These are phyloP conservation scores for Cyberlindnera veronae DNA, from an alignment of 805 yeast species.

Conservation along the genomic window DNA sequence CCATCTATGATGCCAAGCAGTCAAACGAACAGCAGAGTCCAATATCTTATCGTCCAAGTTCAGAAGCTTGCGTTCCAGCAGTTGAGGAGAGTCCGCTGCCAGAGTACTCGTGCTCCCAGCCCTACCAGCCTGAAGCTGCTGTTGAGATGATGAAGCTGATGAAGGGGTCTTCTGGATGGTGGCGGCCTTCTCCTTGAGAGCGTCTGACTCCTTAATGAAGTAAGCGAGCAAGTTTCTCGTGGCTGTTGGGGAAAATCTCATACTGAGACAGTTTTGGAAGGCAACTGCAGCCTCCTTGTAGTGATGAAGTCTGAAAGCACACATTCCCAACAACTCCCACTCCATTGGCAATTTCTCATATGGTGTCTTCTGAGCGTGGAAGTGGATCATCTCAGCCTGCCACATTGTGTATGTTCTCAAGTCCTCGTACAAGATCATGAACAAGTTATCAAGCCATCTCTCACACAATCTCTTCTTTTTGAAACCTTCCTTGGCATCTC, in stretches of 20 bases:
- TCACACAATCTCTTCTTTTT: slow-evolving; percentile 66
- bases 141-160: no score
- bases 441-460: slow-evolving; percentile 69
- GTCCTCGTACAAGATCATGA: slow-evolving; percentile 69
- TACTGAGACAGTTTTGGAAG: slow-evolving; percentile 64
- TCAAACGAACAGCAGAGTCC: slow-evolving; percentile 66
- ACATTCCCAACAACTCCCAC: slow-evolving; percentile 89
- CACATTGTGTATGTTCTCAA: slow-evolving; percentile 82
- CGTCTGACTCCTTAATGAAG: slow-evolving; percentile 48
- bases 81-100: slow-evolving; percentile 21
- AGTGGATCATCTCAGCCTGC: slow-evolving; percentile 88
- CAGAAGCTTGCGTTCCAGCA: slow-evolving; percentile 34
- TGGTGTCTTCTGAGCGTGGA: slow-evolving; percentile 80
- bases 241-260: slow-evolving; percentile 78
- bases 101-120: slow-evolving; percentile 1
- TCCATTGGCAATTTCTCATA: slow-evolving; percentile 77
- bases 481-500: slow-evolving; percentile 37
- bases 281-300: slow-evolving; percentile 85
- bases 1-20: slow-evolving; percentile 99
- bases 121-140: no score
- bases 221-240: slow-evolving; percentile 69
- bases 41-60: slow-evolving; percentile 44
- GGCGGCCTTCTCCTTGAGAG: slow-evolving; percentile 27
- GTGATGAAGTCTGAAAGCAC: slow-evolving; percentile 84
- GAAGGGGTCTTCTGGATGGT: no score